phyloP scores from a whole-genome alignment of 805 yeast species.

The Maudiozyma saulgeensis region DNA sequence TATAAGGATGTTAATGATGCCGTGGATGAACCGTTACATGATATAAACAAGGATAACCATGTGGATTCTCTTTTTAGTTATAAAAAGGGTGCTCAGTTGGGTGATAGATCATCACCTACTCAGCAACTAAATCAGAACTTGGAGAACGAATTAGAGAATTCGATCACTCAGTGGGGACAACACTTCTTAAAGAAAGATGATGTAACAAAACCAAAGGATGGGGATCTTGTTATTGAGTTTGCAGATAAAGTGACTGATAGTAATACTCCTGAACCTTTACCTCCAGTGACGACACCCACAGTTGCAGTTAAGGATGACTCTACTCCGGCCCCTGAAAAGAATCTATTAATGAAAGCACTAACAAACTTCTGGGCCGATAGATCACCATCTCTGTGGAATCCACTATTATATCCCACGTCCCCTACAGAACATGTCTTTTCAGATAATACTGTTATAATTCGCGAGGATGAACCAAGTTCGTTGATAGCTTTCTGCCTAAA shows the following conservation, averaged over 20 bases:
- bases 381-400: conserved; percentile 91
- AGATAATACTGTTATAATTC: conserved; percentile 83
- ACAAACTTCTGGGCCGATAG: conserved; percentile 96
- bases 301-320: conserved; percentile 20
- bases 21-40: conserved; percentile 47
- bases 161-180: conserved; percentile 27
- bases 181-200: conserved; percentile 10
- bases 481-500: conserved; percentile 87
- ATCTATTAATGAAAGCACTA: conserved; percentile 71
- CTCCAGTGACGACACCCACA: conserved; percentile 15
- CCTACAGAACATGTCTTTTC: conserved; percentile 85
- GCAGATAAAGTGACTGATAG: not conserved
- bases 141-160: conserved; percentile 24
- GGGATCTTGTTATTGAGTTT: not conserved
- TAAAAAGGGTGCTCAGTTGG: conserved; percentile 1
- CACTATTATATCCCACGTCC: conserved; percentile 68
- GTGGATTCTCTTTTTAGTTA: not conserved
- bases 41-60: not conserved
- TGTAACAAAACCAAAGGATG: not conserved
- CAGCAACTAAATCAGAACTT: conserved; percentile 14
- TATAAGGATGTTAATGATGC: conserved; percentile 85
- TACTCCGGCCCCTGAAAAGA: conserved; percentile 51
- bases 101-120: not conserved
- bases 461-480: conserved; percentile 96
- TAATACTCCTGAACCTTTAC: conserved; percentile 9